Conservation (phyloP, 345 rosid species). For the Gossypium rotundifolium region DNA sequence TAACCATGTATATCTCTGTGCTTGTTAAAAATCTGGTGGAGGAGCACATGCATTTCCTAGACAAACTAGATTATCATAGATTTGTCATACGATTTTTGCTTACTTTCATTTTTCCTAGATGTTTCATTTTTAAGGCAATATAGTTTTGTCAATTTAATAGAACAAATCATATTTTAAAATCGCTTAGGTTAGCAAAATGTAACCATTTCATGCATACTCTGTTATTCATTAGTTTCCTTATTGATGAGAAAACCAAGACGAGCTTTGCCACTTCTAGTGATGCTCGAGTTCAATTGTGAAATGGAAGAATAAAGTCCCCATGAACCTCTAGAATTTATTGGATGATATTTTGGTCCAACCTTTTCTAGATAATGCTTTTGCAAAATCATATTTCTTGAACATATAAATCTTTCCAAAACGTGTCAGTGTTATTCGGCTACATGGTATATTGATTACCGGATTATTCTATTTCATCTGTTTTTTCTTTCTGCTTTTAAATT, state of each 20-base stretch:
- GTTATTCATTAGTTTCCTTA: background rate
- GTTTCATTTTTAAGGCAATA: background rate
- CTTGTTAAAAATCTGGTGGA: background rate
- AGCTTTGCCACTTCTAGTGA: background rate
- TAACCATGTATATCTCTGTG: background rate
- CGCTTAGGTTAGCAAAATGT: background rate
- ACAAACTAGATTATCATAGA: background rate
- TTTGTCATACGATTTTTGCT: background rate
- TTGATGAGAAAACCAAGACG: background rate
- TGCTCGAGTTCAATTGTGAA: background rate
- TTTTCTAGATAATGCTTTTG: background rate
- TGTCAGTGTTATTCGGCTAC: background rate
- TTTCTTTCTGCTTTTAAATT: conserved; percentile 8
- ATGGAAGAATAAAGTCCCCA: background rate
- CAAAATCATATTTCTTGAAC: background rate
- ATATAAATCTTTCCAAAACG: background rate
- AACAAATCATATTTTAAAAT: background rate
- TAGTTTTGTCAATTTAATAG: background rate
- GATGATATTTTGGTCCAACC: background rate
- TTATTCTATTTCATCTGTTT: background rate
- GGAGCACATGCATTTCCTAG: background rate
- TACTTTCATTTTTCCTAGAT: background rate
- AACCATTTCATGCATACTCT: background rate
- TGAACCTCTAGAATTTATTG: background rate
- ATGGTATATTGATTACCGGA: background rate